Evolutionary conservation across 805 yeast genomes (phyloP).

Genomic region (Metschnikowia orientalis): DNA sequence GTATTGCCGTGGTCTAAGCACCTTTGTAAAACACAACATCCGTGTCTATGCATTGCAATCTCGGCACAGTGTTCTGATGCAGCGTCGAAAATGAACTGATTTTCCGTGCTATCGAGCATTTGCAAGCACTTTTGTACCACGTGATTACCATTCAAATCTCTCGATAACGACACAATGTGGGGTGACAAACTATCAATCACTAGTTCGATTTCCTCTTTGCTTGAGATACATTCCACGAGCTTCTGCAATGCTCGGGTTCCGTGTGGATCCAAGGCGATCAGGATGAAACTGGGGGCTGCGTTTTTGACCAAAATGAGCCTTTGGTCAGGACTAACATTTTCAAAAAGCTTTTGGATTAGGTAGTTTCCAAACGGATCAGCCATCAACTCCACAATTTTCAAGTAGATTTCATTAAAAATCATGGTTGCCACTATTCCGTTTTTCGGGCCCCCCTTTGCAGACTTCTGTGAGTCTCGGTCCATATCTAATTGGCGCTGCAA

Average conservation of each 20-base stretch:
- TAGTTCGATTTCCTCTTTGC: constrained; percentile 66
- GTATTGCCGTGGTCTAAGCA: constrained; percentile 74
- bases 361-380: constrained; percentile 97
- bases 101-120: constrained; percentile 57
- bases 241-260: constrained; percentile 96
- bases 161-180: constrained; percentile 72
- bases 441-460: constrained; percentile 12
- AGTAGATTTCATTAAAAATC: constrained; percentile 76
- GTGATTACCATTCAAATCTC: constrained; percentile 94
- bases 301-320: constrained; percentile 63
- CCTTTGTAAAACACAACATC: constrained; percentile 75
- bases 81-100: constrained; percentile 87
- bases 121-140: constrained; percentile 91
- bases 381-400: constrained; percentile 83
- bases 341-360: constrained; percentile 84
- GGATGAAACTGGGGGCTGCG: constrained; percentile 68
- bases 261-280: constrained; percentile 87
- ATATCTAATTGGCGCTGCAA: constrained; percentile 80
- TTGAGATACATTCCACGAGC: constrained; percentile 73
- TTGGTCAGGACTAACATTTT: constrained; percentile 66
- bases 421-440: constrained; percentile 56
- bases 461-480: constrained; percentile 32
- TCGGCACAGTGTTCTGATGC: constrained; percentile 68
- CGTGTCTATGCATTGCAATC: constrained; percentile 93
- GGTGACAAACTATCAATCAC: constrained; percentile 57